phyloP scores from a whole-genome alignment of 768 basidiomycete genomes.

The Lactarius sp. region DNA sequence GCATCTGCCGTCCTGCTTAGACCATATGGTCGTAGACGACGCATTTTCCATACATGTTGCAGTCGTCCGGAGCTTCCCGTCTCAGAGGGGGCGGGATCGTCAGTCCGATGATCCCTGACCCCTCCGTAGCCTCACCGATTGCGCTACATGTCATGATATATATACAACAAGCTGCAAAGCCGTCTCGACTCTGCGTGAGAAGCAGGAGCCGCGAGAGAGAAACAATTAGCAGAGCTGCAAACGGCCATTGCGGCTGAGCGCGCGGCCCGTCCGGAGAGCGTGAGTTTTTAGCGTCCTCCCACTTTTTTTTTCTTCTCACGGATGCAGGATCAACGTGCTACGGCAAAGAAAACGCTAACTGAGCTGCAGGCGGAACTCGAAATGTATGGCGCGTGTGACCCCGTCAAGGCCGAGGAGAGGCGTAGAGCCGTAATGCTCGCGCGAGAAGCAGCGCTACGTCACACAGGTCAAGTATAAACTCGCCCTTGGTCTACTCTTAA shows the following conservation, averaged over 20 bases:
- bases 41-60: too few species aligned
- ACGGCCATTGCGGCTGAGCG: conserved; percentile 47
- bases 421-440: conserved; percentile 67
- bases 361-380: conserved; percentile 62
- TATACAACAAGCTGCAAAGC: conserved; percentile 25
- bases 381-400: conserved; percentile 82
- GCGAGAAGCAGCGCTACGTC: conserved; percentile 77
- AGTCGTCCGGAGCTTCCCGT: too few species aligned
- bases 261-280: conserved; percentile 52
- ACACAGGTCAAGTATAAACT: conserved; percentile 66
- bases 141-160: too few species aligned
- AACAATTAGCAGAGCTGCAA: conserved; percentile 48
- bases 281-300: conserved; percentile 29
- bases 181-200: too few species aligned
- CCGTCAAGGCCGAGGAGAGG: conserved; percentile 72
- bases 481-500: neutral
- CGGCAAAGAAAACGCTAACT: conserved; percentile 41
- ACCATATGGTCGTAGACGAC: too few species aligned
- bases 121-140: too few species aligned
- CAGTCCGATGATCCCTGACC: too few species aligned
- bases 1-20: too few species aligned
- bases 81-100: too few species aligned
- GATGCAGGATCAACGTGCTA: conserved; percentile 41
- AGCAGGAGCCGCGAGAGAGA: conserved; percentile 35
- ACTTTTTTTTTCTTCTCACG: neutral